Evolutionary conservation across 2,329 filamentous ascomycete genomes (phyloP).

Genomic region (Zymoseptoria pseudotritici): DNA sequence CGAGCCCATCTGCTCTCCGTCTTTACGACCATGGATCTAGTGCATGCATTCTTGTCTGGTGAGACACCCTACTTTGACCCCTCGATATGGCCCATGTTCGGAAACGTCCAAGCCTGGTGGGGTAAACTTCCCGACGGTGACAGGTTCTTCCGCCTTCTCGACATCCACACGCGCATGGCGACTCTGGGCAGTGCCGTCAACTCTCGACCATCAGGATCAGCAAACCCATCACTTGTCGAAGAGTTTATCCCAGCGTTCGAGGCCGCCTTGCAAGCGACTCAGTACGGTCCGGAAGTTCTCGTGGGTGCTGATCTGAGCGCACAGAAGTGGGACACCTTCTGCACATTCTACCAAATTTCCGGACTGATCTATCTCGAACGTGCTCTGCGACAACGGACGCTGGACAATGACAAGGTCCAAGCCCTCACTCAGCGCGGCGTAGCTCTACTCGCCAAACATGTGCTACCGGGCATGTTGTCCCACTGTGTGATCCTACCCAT

Average conservation of each 20-base stretch:
- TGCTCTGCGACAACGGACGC: background rate
- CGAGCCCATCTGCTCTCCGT: conserved; percentile 10
- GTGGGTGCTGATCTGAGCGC: background rate
- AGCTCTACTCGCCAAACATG: conserved; percentile 3
- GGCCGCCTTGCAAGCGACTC: background rate
- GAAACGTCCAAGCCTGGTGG: conserved; percentile 11
- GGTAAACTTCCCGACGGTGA: conserved; percentile 4
- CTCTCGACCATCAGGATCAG: background rate
- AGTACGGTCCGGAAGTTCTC: background rate
- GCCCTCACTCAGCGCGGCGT: conserved; percentile 4
- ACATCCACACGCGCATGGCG: conserved; percentile 6
- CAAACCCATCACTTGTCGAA: background rate
- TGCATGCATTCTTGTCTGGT: conserved; percentile 8
- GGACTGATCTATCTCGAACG: background rate
- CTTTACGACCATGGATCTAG: conserved; percentile 11
- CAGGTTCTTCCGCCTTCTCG: conserved; percentile 4
- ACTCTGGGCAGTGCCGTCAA: conserved; percentile 5
- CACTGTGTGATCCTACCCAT: conserved; percentile 12
- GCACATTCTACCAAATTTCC: background rate
- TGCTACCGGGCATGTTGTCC: conserved; percentile 4
- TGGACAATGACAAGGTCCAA: conserved; percentile 8
- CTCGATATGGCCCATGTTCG: conserved; percentile 6
- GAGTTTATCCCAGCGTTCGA: background rate
- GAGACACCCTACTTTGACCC: conserved; percentile 10
- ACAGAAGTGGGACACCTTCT: background rate